Conservation (phyloP, 495 filamentous ascomycete species). For the Penicillium waksmanii region DNA sequence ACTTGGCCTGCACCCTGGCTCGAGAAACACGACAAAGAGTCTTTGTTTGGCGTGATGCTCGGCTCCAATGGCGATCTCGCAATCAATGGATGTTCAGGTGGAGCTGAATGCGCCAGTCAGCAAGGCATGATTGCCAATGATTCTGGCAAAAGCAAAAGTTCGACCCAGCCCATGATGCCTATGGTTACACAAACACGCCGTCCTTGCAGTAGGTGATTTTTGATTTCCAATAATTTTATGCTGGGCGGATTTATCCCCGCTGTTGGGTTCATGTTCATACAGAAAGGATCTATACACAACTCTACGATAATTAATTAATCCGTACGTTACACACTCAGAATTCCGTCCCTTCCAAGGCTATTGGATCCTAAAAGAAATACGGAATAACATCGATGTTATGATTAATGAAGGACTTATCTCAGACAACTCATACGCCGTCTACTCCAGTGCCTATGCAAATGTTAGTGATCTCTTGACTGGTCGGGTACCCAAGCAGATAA, state of each 20-base stretch:
- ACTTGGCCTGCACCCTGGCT: background rate
- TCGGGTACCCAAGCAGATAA: too few relatives aligned
- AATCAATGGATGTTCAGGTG: constrained; percentile 2
- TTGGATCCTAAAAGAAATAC: too few relatives aligned
- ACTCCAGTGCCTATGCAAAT: too few relatives aligned
- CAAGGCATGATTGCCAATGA: constrained; percentile 11
- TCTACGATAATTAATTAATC: too few relatives aligned
- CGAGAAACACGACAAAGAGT: background rate
- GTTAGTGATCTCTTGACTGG: too few relatives aligned
- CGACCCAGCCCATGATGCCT: background rate
- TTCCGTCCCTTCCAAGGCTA: too few relatives aligned
- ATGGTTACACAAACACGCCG: background rate
- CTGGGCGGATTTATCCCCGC: background rate
- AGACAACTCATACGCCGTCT: too few relatives aligned
- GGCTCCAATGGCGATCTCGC: constrained; percentile 17
- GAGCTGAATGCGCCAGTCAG: constrained; percentile 12
- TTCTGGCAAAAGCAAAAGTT: background rate
- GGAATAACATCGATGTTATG: too few relatives aligned
- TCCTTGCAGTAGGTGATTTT: background rate
- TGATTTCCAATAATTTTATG: too few relatives aligned
- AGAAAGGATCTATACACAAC: background rate
- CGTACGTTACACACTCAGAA: too few relatives aligned
- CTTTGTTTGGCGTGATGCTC: constrained; percentile 22
- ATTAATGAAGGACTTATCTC: too few relatives aligned
- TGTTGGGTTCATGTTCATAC: background rate